These are phyloP conservation scores for Eucalyptus sideroxylon DNA, from an alignment of 345 rosid genomes.

Conservation along the genomic window DNA sequence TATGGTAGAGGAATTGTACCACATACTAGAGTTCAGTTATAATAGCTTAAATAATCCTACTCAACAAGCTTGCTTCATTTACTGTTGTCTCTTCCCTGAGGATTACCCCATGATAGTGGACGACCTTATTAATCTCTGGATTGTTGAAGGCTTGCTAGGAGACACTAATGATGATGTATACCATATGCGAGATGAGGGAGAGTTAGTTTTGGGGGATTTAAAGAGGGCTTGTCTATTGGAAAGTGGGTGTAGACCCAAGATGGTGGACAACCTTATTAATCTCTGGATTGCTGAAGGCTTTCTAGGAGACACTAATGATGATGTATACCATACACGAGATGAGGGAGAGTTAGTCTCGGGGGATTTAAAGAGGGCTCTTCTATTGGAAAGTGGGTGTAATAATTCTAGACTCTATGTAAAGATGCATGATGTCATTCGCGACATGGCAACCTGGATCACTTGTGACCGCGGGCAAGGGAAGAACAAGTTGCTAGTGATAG, in stretches of 20 bases:
- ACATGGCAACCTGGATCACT: not conserved
- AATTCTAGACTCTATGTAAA: too few species aligned
- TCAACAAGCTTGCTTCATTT: too few species aligned
- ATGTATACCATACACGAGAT: too few species aligned
- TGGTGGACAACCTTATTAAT: fast-evolving
- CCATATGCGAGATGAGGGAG: too few species aligned
- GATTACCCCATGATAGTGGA: fast-evolving
- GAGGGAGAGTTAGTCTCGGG: fast-evolving
- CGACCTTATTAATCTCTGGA: fast-evolving
- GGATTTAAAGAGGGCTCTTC: not conserved
- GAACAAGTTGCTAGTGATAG: not conserved
- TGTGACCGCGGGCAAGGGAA: fast-evolving
- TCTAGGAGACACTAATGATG: fast-evolving
- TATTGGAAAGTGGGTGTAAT: not conserved
- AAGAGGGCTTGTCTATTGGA: not conserved
- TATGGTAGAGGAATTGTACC: too few species aligned
- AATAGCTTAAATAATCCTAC: too few species aligned
- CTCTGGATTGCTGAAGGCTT: not conserved
- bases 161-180: too few species aligned
- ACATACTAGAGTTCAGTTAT: too few species aligned
- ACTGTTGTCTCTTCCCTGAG: not conserved
- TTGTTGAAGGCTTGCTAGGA: fast-evolving
- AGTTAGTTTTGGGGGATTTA: fast-evolving
- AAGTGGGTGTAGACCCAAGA: fast-evolving
- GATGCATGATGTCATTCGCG: conserved; percentile 3